phyloP scores from a whole-genome alignment of 495 filamentous ascomycete species.

The Gamarada debralockiae region DNA sequence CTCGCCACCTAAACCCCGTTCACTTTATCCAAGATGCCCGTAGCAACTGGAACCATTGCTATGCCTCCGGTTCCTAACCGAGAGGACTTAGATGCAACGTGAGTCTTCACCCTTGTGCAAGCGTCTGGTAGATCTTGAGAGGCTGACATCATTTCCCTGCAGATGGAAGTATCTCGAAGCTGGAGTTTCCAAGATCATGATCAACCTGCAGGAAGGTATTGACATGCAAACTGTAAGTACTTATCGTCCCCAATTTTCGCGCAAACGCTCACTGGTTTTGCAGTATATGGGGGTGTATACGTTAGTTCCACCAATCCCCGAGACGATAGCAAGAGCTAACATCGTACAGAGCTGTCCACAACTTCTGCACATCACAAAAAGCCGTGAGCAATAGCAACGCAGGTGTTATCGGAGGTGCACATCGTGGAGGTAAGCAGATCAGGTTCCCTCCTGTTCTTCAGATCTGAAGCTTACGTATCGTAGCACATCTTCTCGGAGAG shows the following conservation, averaged over 20 bases:
- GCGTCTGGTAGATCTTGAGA: constrained; percentile 49
- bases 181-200: constrained; percentile 91
- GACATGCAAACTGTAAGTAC: constrained; percentile 79
- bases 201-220: constrained; percentile 81
- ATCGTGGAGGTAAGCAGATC: constrained; percentile 69
- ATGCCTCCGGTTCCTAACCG: constrained; percentile 58
- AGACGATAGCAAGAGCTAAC: constrained; percentile 17
- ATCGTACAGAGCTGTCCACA: constrained; percentile 78
- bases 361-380: constrained; percentile 99
- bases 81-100: constrained; percentile 84
- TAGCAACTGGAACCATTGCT: constrained; percentile 3
- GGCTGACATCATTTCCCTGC: constrained; percentile 16
- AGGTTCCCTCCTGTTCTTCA: constrained; percentile 29
- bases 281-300: constrained; percentile 99
- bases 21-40: constrained; percentile 11
- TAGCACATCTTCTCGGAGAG: constrained; percentile 88
- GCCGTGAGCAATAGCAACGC: constrained; percentile 51
- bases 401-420: constrained; percentile 48
- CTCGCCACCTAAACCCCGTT: constrained; percentile 9
- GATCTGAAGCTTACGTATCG: neutral
- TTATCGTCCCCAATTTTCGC: neutral
- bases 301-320: constrained; percentile 41
- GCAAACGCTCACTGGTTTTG: constrained; percentile 11
- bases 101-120: constrained; percentile 32
- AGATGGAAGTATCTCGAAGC: constrained; percentile 88